Percentiles rank a stretch among this genome's conserved stretches.
These are phyloP conservation scores for Aurantiochytrium sp. DNA, from an alignment of 108 stramenopile genomes.

Conservation along the genomic window DNA sequence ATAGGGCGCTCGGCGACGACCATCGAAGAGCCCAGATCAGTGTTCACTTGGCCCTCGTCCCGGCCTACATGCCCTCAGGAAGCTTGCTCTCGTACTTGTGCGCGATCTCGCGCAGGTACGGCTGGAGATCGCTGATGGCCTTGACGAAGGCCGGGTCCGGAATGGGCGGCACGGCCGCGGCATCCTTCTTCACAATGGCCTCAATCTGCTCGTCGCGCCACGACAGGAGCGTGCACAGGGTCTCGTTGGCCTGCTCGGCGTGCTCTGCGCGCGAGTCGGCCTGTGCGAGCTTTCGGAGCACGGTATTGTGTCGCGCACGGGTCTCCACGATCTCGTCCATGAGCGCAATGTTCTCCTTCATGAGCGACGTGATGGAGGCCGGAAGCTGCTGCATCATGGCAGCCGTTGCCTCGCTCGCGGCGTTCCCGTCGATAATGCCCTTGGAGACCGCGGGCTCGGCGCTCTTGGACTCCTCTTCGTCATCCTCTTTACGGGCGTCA, in stretches of 20 bases:
- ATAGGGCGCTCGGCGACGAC: no score
- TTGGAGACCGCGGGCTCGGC: no score
- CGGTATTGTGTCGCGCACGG: background rate
- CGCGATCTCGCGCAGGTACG: background rate
- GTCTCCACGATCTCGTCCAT: constrained; percentile 8
- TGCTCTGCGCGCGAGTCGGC: background rate
- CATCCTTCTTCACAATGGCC: background rate
- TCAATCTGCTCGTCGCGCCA: background rate
- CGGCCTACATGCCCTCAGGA: no score
- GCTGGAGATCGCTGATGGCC: background rate
- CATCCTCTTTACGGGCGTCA: no score
- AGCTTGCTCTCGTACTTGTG: background rate
- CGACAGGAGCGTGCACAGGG: background rate
- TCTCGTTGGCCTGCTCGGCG: constrained; percentile 17
- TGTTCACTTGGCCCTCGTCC: no score
- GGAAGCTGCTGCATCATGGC: background rate
- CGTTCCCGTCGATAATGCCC: no score
- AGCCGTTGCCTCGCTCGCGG: background rate
- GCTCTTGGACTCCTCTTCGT: no score
- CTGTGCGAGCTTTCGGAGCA: background rate
- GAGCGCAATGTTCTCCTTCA: constrained; percentile 16
- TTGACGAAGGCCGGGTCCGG: background rate
- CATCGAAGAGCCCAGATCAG: no score
- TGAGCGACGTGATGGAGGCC: background rate
- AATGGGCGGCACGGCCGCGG: background rate